Evolutionary conservation across 257 asterid species (phyloP).

Genomic region (Solanum boliviense): DNA sequence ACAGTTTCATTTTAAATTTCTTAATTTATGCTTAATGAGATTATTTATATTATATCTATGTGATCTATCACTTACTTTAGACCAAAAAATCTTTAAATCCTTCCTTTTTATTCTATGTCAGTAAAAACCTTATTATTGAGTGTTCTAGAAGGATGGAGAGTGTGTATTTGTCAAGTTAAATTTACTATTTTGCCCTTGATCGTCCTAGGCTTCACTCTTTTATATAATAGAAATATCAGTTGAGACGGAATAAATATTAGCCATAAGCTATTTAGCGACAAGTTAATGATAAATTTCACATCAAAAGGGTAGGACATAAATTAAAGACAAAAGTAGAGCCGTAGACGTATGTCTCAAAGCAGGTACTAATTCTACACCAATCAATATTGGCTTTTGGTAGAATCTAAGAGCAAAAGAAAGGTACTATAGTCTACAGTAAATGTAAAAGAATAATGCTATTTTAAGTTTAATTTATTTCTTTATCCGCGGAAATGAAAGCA

Average conservation of each 20-base stretch:
- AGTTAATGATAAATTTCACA: background rate
- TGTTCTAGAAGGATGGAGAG: too few species aligned
- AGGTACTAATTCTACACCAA: background rate
- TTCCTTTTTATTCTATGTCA: background rate
- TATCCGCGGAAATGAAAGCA: slow-evolving; percentile 9
- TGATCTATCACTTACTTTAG: background rate
- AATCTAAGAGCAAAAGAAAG: background rate
- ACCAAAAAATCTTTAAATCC: background rate
- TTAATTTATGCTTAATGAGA: background rate
- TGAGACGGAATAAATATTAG: background rate
- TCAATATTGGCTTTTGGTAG: background rate
- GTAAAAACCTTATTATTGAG: background rate
- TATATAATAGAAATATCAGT: background rate
- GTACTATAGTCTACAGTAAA: background rate
- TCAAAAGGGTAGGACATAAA: background rate
- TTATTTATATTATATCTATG: background rate
- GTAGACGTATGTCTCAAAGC: background rate
- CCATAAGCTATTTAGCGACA: background rate
- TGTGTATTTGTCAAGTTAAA: too few species aligned
- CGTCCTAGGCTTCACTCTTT: too few species aligned
- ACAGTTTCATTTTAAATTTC: background rate
- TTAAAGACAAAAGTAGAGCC: background rate
- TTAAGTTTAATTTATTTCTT: background rate
- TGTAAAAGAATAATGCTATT: background rate
- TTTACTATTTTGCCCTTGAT: too few species aligned